Base-by-base conservation (phyloP, 768 basidiomycete species). In the Lactarius hatsudake region DNA sequence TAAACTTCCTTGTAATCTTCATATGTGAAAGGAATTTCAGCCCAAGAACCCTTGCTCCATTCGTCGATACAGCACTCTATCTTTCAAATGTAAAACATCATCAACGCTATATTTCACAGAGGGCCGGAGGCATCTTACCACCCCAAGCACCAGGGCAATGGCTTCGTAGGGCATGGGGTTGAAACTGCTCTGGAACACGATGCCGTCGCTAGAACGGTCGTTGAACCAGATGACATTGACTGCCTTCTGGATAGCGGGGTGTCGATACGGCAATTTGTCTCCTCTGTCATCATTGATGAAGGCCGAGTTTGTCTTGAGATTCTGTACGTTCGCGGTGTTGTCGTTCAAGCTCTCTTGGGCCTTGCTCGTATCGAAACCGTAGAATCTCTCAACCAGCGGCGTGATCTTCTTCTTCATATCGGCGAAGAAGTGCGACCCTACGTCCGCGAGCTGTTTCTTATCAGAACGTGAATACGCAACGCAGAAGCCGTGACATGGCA, bases 141-240 rank as follows among this genome's bases (percentile, higher is more conserved):
- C 62, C 28, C 53, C 53, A 26, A 68, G 67, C 9, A 68, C 62
- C 5, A 68, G 53, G 36, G 67, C 67, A 3, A 68, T 60, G n/a
- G 59, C 62, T 45, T 67, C 66, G 34, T 67, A 68, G 8, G 67
- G 67, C 57, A 64, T 68, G 20, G 62, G 67, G 28, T 60, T 59
- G 54, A 68, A 68, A 28, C 36, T 18, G 28, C 30, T 51, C 53
- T 62, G 48, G 48, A 64, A 68, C 15, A 60, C 13, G 15, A 64
- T 32, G 43, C 67, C 67, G 5, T 68, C 67, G 32, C 67, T 61
- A 38, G 58, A 59, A 40, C 67, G 62, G 53, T 61, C 67, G 34
- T 64, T 56, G 59, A 68, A 68, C 67, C 62, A 68, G 42, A 68
- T 32, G 3, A 68, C 20, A 28, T 68, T 61, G 42, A 68, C 55